Evolutionary conservation across 2,329 filamentous ascomycete genomes (phyloP).

Genomic region (Arthrobotrys musiformis): DNA sequence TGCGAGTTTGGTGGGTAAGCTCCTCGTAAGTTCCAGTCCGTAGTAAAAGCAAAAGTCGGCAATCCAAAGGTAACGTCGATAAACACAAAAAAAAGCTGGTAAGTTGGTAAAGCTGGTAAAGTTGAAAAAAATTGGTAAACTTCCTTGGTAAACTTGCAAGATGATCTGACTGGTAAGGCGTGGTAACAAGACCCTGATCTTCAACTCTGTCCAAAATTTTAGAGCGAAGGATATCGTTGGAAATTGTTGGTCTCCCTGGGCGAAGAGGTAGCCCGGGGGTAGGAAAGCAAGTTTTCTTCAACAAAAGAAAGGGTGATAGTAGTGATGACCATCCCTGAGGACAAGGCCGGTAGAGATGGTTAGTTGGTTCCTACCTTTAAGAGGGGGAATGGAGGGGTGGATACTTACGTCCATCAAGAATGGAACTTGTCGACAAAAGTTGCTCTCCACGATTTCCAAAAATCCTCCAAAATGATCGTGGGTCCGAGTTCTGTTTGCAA

Average conservation of each 20-base stretch:
- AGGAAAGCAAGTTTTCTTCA: too few relatives aligned
- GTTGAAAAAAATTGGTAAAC: too few relatives aligned
- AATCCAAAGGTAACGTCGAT: too few relatives aligned
- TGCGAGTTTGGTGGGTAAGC: too few relatives aligned
- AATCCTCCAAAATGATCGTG: background rate
- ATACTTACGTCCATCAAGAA: background rate
- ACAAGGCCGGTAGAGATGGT: background rate
- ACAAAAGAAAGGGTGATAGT: background rate
- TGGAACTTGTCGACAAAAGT: background rate
- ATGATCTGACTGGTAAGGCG: too few relatives aligned
- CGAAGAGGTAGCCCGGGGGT: too few relatives aligned
- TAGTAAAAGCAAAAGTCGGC: too few relatives aligned
- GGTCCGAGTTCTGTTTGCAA: background rate
- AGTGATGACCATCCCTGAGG: background rate
- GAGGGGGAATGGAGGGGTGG: background rate
- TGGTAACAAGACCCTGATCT: background rate
- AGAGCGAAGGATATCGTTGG: too few relatives aligned
- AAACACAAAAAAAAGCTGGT: too few relatives aligned
- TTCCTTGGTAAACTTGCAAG: too few relatives aligned
- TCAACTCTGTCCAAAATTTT: background rate
- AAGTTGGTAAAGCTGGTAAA: too few relatives aligned
- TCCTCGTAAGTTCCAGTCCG: too few relatives aligned
- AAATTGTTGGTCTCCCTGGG: background rate
- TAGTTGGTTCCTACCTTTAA: background rate
- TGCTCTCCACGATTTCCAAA: background rate